These are phyloP conservation scores for Penicillium parvum DNA, from an alignment of 495 filamentous ascomycete species.

Conservation along the genomic window DNA sequence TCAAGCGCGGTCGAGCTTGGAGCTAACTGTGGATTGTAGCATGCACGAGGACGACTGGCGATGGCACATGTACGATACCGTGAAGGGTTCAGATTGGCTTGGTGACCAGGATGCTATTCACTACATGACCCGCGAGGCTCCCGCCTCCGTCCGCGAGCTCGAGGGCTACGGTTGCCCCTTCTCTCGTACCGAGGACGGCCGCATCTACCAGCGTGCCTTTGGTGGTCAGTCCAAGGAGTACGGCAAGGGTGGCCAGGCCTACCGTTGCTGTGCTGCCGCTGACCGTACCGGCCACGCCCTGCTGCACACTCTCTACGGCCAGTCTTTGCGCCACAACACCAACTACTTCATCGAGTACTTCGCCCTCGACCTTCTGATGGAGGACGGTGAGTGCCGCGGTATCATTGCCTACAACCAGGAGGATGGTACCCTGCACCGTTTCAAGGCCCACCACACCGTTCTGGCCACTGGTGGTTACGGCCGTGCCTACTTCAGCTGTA, in stretches of 20 bases:
- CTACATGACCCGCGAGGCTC: slow-evolving; percentile 97
- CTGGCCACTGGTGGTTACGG: slow-evolving; percentile 95
- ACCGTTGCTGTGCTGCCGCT: slow-evolving; percentile 91
- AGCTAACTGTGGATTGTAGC: slow-evolving; percentile 33
- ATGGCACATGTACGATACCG: slow-evolving; percentile 99
- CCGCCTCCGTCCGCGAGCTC: slow-evolving; percentile 84
- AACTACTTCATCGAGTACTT: slow-evolving; percentile 99
- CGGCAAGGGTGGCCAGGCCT: slow-evolving; percentile 95
- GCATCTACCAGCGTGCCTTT: slow-evolving; percentile 97
- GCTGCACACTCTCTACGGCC: slow-evolving; percentile 95
- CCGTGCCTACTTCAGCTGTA: slow-evolving; percentile 96
- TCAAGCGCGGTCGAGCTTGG: not conserved
- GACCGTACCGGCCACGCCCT: slow-evolving; percentile 95
- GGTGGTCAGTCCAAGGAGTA: slow-evolving; percentile 93
- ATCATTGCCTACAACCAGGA: slow-evolving; percentile 97
- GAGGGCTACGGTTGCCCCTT: slow-evolving; percentile 98
- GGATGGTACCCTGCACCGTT: slow-evolving; percentile 93
- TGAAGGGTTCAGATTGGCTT: slow-evolving; percentile 97
- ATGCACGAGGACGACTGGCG: slow-evolving; percentile 94
- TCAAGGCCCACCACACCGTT: slow-evolving; percentile 93
- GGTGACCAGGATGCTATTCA: slow-evolving; percentile 99
- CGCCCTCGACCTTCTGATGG: slow-evolving; percentile 92
- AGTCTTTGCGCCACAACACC: slow-evolving; percentile 93
- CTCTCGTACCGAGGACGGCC: slow-evolving; percentile 94
- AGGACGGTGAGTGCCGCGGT: slow-evolving; percentile 91